Evolutionary conservation across 163 green algal genomes (phyloP), one percentile per base, ranked within the genome.

Genomic region (Smithsoniella earleae): DNA sequence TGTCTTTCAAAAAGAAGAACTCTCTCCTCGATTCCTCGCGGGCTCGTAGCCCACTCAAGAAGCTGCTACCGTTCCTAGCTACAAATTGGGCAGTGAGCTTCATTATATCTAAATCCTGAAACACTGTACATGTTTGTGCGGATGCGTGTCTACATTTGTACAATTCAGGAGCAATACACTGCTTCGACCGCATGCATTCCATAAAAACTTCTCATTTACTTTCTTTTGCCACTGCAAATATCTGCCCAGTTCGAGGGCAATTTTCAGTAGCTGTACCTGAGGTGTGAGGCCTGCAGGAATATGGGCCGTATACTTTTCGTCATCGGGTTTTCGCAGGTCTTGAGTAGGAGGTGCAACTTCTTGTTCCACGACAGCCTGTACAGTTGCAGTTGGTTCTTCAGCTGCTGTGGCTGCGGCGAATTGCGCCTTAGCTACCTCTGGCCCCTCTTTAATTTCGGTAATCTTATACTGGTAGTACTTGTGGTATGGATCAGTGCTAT

Each of bases 1-100:
- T 97, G 58, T 92, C 90, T 84, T 95, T 97, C 27, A 99, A 81
- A 81, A 99, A 99, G 80, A 90, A 86, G 78, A 98, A 98, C 77
- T 91, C 72, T 22, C 85, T 85, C 79, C 95, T 96, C 49, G 78
- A 80, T 69, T 92, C 80, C 82, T 96, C 90, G 2, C 87, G 80
- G 2, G 55, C 81, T 37, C 81, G 82, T 6, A 97, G 77, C 0
- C 86, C 89, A 25, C 85, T 88, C 18, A 97, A 78, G 79, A 97
- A 97, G 44, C 33, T 79, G 54, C 94, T 92, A 28, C 93, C 93
- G 76, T 98, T 98, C 13, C 90, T 77, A 3, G 94, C 94, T 38
- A 95, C 90, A 75, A 95, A 95, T 81, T 97, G 92, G 10, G 94
- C 93, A 0, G 89, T 93, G 28, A 98, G 85, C 82, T 95, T 94